These are phyloP conservation scores for Coprinellus micaceus DNA, from an alignment of 768 basidiomycete species.

Conservation along the genomic window DNA sequence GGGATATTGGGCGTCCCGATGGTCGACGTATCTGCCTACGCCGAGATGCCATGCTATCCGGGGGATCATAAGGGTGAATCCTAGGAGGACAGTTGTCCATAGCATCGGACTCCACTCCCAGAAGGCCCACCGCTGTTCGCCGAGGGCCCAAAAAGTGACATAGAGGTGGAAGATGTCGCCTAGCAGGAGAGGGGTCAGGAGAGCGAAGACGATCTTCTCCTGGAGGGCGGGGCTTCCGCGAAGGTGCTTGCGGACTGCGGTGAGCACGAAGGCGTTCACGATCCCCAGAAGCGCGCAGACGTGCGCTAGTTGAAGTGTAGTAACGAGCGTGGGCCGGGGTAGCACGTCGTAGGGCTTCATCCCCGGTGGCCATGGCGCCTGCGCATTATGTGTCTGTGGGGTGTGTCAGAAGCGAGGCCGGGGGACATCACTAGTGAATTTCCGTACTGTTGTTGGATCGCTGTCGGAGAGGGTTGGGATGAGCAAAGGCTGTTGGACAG, in stretches of 20 bases:
- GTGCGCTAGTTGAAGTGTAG: constrained; percentile 71
- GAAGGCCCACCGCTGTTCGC: constrained; percentile 64
- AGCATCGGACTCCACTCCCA: constrained; percentile 64
- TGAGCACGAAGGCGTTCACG: constrained; percentile 65
- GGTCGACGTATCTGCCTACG: constrained; percentile 68
- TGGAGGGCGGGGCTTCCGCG: constrained; percentile 57
- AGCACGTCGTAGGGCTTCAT: constrained; percentile 45
- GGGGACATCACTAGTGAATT: not conserved
- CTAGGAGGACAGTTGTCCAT: constrained; percentile 62
- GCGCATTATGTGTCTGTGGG: constrained; percentile 62
- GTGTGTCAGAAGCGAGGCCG: constrained; percentile 7
- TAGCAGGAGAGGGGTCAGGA: constrained; percentile 64
- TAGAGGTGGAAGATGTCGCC: constrained; percentile 66
- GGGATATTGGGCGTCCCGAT: constrained; percentile 44
- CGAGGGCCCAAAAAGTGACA: constrained; percentile 72
- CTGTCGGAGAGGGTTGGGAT: constrained; percentile 24
- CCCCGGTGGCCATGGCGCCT: constrained; percentile 66
- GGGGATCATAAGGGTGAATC: constrained; percentile 64
- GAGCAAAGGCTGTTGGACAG: constrained; percentile 5
- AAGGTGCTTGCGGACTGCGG: constrained; percentile 58
- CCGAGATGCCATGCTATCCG: constrained; percentile 73
- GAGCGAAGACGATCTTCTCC: constrained; percentile 63
- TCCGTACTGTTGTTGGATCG: constrained; percentile 58
- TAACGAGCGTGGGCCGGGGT: constrained; percentile 63
- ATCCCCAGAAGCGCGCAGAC: constrained; percentile 73